phyloP scores from a whole-genome alignment of 2,329 filamentous ascomycete species.

The Hypoxylon sp. region DNA sequence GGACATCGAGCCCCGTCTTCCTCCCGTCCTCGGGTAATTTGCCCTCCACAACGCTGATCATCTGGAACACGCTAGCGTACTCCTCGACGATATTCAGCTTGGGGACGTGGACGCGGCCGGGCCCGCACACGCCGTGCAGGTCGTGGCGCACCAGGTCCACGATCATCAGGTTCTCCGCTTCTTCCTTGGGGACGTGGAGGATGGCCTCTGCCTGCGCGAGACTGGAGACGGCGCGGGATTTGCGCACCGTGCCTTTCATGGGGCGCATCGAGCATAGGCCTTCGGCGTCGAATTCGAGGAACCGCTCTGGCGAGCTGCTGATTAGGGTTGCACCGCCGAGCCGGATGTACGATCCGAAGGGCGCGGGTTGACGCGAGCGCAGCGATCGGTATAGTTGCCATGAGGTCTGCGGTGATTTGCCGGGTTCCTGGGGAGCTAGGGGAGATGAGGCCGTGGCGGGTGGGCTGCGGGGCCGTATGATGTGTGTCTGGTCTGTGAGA shows the following conservation, averaged over 20 bases:
- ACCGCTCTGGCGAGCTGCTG: conserved; percentile 90
- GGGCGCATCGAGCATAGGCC: conserved; percentile 85
- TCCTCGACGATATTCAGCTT: conserved; percentile 90
- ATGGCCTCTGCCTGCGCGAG: conserved; percentile 79
- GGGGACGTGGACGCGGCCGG: conserved; percentile 79
- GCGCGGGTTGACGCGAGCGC: conserved; percentile 80
- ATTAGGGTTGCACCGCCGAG: conserved; percentile 80
- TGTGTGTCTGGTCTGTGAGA: conserved; percentile 80
- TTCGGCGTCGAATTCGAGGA: conserved; percentile 71
- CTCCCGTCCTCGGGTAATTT: conserved; percentile 68
- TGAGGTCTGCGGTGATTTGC: conserved; percentile 55
- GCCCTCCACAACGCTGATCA: conserved; percentile 89
- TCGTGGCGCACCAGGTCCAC: conserved; percentile 97
- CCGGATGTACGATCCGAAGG: conserved; percentile 86
- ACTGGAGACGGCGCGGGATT: conserved; percentile 74
- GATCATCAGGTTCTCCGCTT: conserved; percentile 98
- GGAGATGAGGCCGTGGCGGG: conserved; percentile 67
- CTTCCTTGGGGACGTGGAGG: conserved; percentile 86
- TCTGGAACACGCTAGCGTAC: conserved; percentile 91
- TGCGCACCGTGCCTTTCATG: conserved; percentile 97
- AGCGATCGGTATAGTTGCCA: conserved; percentile 83
- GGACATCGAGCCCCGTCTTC: conserved; percentile 79
- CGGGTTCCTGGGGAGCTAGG: conserved; percentile 56
- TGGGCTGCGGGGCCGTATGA: conserved; percentile 61
- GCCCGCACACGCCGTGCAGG: conserved; percentile 85